Evolutionary conservation across 768 basidiomycete species (phyloP).

Genomic region (Gloeostereum incarnatum): DNA sequence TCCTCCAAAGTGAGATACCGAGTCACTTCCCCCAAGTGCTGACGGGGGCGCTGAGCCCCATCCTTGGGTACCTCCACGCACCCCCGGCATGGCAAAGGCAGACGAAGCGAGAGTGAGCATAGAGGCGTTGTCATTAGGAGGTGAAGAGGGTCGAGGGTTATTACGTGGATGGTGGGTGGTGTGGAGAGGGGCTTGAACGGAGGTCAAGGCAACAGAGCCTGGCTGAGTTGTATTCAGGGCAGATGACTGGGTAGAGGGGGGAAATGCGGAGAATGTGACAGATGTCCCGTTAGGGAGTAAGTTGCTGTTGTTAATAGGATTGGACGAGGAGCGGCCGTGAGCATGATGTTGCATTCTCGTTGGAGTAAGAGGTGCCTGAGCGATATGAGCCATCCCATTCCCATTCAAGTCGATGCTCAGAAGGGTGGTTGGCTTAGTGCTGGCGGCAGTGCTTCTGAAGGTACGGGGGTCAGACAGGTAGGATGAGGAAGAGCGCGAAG

Average conservation of each 20-base stretch:
- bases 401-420: slow-evolving; percentile 80
- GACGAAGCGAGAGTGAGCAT: slow-evolving; percentile 90
- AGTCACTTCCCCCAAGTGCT: slow-evolving; percentile 47
- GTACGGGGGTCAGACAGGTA: slow-evolving; percentile 77
- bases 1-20: slow-evolving; percentile 64
- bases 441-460: slow-evolving; percentile 75
- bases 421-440: slow-evolving; percentile 92
- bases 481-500: slow-evolving; percentile 75
- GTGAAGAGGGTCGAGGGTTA: slow-evolving; percentile 89
- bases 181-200: slow-evolving; percentile 79
- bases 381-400: slow-evolving; percentile 85
- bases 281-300: slow-evolving; percentile 41
- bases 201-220: slow-evolving; percentile 17
- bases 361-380: slow-evolving; percentile 67
- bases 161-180: slow-evolving; percentile 91
- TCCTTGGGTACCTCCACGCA: slow-evolving; percentile 30
- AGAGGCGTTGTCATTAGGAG: slow-evolving; percentile 88
- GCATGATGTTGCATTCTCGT: slow-evolving; percentile 50
- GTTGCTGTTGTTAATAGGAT: slow-evolving; percentile 32
- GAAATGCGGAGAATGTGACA: slow-evolving; percentile 67
- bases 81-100: slow-evolving; percentile 69
- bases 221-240: not conserved
- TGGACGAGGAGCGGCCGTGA: slow-evolving; percentile 53
- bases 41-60: slow-evolving; percentile 37
- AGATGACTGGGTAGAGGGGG: slow-evolving; percentile 22